A percentile compares a stretch with the other conserved stretches of the same genome.
phyloP scores from a whole-genome alignment of 139 green algal species.

The Micractinium sp. region DNA sequence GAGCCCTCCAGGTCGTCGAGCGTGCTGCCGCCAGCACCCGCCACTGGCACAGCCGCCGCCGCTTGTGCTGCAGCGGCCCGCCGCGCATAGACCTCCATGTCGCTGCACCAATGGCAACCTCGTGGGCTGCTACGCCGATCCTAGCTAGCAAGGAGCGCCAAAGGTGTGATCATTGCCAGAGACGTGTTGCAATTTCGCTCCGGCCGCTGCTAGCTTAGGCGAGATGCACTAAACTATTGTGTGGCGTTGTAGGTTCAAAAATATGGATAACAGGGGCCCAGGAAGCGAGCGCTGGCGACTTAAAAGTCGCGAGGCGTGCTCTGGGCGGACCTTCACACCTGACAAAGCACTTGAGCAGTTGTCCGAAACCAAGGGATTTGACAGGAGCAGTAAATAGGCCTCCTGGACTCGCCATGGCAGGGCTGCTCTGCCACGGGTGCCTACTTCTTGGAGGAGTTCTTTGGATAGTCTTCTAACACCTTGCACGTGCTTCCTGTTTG shows the following conservation, averaged over 20 bases:
- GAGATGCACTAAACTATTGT: background rate
- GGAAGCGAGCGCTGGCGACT: background rate
- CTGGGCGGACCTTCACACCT: background rate
- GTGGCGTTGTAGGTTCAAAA: background rate
- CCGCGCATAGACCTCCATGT: background rate
- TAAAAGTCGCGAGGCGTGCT: background rate
- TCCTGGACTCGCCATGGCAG: background rate
- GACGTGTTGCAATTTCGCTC: background rate
- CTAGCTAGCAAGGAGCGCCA: too few species aligned
- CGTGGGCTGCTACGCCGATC: too few species aligned
- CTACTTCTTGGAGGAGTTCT: too few species aligned
- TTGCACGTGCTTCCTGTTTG: too few species aligned
- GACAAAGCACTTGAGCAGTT: background rate
- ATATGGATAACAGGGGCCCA: background rate
- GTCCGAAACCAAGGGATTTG: background rate
- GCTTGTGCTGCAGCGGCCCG: background rate
- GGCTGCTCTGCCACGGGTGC: background rate
- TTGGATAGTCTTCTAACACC: too few species aligned
- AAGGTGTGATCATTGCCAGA: too few species aligned
- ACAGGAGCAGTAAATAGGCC: background rate
- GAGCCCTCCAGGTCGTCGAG: background rate
- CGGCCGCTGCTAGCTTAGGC: background rate
- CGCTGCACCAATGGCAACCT: background rate
- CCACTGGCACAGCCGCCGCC: background rate
- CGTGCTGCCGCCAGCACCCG: background rate